Evolutionary conservation across 768 basidiomycete species (phyloP).

Genomic region (Suillus weaverae): DNA sequence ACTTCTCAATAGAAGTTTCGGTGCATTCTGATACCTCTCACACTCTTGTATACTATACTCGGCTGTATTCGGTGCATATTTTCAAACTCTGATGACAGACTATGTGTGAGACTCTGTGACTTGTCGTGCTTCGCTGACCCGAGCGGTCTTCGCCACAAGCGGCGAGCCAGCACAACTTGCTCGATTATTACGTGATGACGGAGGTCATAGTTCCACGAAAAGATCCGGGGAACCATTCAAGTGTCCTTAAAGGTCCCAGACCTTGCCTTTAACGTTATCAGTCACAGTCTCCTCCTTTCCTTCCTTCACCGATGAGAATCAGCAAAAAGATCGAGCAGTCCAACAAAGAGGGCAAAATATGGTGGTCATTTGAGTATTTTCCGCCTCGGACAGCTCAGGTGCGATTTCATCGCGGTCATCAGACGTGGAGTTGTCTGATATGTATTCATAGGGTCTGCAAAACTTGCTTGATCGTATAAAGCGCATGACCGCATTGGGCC

Average conservation of each 20-base stretch:
- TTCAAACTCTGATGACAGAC: background rate
- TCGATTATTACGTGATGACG: constrained; percentile 6
- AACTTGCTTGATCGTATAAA: constrained; percentile 98
- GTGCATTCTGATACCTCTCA: background rate
- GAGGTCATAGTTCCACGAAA: constrained; percentile 19
- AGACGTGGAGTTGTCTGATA: background rate
- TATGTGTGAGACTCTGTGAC: background rate
- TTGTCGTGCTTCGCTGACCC: background rate
- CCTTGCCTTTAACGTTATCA: constrained; percentile 18
- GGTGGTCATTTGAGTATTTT: constrained; percentile 99
- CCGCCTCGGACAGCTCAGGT: constrained; percentile 95
- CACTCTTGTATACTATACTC: constrained; percentile 1
- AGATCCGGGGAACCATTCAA: constrained; percentile 14
- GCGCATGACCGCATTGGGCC: constrained; percentile 92
- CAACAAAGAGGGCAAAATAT: constrained; percentile 79
- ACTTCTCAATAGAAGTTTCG: background rate
- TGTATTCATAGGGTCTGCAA: constrained; percentile 51
- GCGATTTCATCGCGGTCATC: constrained; percentile 15
- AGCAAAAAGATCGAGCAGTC: constrained; percentile 90
- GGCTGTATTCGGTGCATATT: background rate
- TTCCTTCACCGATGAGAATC: constrained; percentile 72
- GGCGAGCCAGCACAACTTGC: background rate
- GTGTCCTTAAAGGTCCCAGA: constrained; percentile 9
- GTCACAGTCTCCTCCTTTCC: constrained; percentile 26
- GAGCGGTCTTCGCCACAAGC: background rate